Conservation (phyloP, 768 basidiomycete genomes). For the Rhodotorula kratochvilovae region DNA sequence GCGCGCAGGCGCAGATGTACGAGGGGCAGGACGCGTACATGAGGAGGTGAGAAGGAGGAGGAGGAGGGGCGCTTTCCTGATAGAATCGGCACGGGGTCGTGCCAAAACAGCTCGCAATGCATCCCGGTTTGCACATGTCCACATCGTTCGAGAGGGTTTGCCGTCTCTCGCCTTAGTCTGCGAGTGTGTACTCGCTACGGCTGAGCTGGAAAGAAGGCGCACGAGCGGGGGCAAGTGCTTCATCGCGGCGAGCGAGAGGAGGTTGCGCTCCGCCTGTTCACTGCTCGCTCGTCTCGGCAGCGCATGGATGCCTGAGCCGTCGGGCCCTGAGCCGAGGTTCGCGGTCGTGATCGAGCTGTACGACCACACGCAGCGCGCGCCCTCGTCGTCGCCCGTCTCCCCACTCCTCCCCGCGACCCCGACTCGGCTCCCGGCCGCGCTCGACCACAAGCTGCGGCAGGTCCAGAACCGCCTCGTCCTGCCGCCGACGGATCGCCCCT, state of each 20-base stretch:
- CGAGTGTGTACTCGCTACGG: too few relatives aligned
- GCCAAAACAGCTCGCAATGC: too few relatives aligned
- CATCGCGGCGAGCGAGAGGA: too few relatives aligned
- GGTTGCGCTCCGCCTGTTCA: too few relatives aligned
- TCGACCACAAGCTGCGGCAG: slow-evolving; percentile 8
- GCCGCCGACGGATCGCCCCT: neutral
- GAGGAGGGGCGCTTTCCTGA: neutral
- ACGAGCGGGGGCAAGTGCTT: too few relatives aligned
- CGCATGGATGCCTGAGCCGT: neutral
- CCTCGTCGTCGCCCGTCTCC: neutral
- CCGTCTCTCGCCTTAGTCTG: too few relatives aligned
- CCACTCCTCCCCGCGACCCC: slow-evolving; percentile 23
- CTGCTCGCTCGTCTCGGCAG: neutral
- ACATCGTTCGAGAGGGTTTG: too few relatives aligned
- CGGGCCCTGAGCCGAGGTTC: neutral
- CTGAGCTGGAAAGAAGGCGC: too few relatives aligned
- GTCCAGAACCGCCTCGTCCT: neutral
- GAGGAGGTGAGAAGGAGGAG: neutral
- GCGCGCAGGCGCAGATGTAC: neutral
- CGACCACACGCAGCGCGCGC: neutral
- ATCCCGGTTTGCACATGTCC: too few relatives aligned
- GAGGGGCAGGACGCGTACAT: neutral
- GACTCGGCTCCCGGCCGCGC: slow-evolving; percentile 9
- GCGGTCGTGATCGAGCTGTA: slow-evolving; percentile 12
- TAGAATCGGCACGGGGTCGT: too few relatives aligned